Evolutionary conservation across 176 grass and related monocot species (phyloP).

Genomic region (Cenchrus americanus): DNA sequence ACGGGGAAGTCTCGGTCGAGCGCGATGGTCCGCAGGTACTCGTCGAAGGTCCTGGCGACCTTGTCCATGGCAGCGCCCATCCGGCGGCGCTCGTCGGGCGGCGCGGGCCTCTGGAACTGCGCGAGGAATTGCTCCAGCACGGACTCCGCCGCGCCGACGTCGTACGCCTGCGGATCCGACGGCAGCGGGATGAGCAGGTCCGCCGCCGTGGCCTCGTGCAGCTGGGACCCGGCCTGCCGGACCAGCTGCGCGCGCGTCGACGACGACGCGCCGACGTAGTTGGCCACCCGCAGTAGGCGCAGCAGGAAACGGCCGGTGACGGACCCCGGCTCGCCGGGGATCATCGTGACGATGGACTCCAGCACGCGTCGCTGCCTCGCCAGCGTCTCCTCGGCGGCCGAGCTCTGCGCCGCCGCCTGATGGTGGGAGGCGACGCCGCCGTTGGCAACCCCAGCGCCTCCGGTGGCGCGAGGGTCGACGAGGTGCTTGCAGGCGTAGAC

Average conservation of each 20-base stretch:
- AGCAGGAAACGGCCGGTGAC: constrained; percentile 79
- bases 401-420: constrained; percentile 38
- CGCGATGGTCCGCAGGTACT: constrained; percentile 70
- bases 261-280: constrained; percentile 63
- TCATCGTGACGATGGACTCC: constrained; percentile 85
- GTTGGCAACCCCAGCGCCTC: background rate
- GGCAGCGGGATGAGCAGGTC: constrained; percentile 80
- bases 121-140: constrained; percentile 72
- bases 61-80: constrained; percentile 64
- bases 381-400: constrained; percentile 51
- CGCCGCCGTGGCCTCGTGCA: constrained; percentile 61
- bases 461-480: constrained; percentile 41
- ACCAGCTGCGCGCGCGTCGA: constrained; percentile 87
- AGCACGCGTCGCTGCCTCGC: constrained; percentile 71
- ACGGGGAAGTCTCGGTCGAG: constrained; percentile 51
- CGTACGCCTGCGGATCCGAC: constrained; percentile 50
- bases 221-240: constrained; percentile 64
- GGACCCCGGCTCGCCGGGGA: constrained; percentile 60
- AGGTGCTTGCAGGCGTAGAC: constrained; percentile 93
- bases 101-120: constrained; percentile 52
- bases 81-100: constrained; percentile 45
- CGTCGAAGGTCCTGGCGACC: constrained; percentile 67
- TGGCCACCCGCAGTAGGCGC: constrained; percentile 79
- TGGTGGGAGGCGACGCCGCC: constrained; percentile 25
- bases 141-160: constrained; percentile 73